Evolutionary conservation across 805 yeast genomes (phyloP), one percentile per base, ranked within the genome.

Genomic region (Monosporozyma siamensis): DNA sequence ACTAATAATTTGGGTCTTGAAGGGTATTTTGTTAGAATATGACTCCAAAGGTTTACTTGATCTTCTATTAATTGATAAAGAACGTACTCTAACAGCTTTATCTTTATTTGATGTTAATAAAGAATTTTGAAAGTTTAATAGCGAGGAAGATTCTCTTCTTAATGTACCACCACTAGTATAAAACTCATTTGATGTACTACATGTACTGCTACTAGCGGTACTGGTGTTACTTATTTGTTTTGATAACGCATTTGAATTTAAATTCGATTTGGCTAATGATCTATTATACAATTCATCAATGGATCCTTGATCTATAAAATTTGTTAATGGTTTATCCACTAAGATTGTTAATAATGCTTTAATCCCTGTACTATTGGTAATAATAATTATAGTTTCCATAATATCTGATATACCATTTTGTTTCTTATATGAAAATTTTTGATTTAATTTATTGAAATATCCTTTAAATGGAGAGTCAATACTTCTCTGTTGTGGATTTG

Each of bases 361-460:
- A 6, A 61, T 58, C 18, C 66, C 66, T 2, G 64, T 59, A 40
- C 52, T 54, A 38, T 61, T 60, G 8, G 65, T 58, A 2, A 61
- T 48, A 3, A 61, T 53, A 12, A 54, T 46, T 3, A 61, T 55
- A 6, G 63, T 49, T 15, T 56, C 61, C 8, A 52, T 31, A 6
- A 36, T 26, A 8, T 42, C 25, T 4, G 21, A 14, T 24, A n/a
- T n/a, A 24, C 21, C 6, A 18, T 38, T 23, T 4, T 4, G 6
- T 23, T 27, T 17, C 24, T 34, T 24, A n/a, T 39, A 30, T 6
- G 51, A 42, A 39, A 59, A 61, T 42, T 56, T 56, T 4, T 44
- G 41, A 42, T 48, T 59, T 24, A 61, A 44, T 42, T 51, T 48
- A 3, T 50, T 47, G 35, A 55, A 60, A 45, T 61, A 61, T 21